Evolutionary conservation across 2,329 filamentous ascomycete species (phyloP).

Genomic region (Pestalotiopsis sp.): DNA sequence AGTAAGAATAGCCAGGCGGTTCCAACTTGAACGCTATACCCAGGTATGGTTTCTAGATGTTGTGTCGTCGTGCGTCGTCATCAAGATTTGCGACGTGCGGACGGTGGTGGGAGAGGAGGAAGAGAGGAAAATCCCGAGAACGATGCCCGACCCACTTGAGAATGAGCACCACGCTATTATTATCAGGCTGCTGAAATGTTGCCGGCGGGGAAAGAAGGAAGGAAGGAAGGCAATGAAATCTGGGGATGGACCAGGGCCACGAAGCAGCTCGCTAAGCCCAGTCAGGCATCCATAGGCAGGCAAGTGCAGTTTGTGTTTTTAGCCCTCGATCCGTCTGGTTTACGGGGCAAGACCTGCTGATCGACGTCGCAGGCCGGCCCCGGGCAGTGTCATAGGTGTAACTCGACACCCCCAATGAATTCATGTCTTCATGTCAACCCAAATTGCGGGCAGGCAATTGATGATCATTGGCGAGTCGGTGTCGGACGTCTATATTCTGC

Average conservation of each 20-base stretch:
- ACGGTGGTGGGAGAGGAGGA: background rate
- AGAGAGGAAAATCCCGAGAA: background rate
- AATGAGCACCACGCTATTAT: background rate
- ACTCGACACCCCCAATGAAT: no score
- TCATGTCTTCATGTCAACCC: no score
- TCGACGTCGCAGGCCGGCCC: background rate
- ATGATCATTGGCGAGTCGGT: background rate
- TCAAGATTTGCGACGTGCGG: background rate
- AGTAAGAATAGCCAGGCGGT: background rate
- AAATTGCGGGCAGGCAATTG: no score
- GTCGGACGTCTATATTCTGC: background rate
- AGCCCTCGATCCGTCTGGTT: background rate
- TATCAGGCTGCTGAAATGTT: background rate
- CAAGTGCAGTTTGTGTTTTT: background rate
- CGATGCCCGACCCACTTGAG: background rate
- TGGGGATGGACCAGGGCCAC: background rate
- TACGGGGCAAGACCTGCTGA: background rate
- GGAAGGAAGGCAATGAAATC: background rate
- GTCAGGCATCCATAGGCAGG: background rate
- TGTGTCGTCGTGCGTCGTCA: background rate
- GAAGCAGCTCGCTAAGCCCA: background rate
- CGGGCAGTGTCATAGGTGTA: no score
- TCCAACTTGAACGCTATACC: background rate
- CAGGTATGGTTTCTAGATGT: background rate
- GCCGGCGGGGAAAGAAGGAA: background rate